Evolutionary conservation across 192 early-diverging fungal species (phyloP), one percentile per base, ranked within the genome.

Genomic region (Coemansia sp.): DNA sequence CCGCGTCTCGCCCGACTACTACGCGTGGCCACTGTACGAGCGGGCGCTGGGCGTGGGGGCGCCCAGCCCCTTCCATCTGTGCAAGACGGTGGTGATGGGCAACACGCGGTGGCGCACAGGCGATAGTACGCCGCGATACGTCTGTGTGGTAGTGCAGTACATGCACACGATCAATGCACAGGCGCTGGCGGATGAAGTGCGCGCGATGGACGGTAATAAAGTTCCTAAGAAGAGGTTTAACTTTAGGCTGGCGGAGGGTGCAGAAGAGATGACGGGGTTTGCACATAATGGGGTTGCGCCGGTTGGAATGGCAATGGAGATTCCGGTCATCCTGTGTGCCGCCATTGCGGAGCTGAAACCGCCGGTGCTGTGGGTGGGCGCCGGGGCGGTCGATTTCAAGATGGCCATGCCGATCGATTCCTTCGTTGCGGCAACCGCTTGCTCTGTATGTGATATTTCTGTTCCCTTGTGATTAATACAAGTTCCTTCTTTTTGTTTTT

Each of bases 51-150:
- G 85, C 29, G 70, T 92, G 56, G 36, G 50, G 1, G 91, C 87
- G 6, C 93, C 93, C 5, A 88, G 88, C 11, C 74, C 81, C 6
- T 81, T 76, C 25, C 93, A 97, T 54, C 79, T 97, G 47, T 97
- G 95, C 84, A 97, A 97, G 64, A 86, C 88, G 5, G 76, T 97
- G 0, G 73, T 96, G 7, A 83, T 97, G 57, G 92, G 95, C 69
- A 97, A 97, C 82, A 97, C 92, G 27, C 85, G 88, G 10, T 90
- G 73, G 59, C 71, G 77, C 1, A 82, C 61, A 65, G 63, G 27
- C 37, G 29, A 17, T 11, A 11, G 8, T 81, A 23, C 30, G 22
- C 22, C 20, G 0, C 74, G 82, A 53, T 87, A 87, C 57, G 86
- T 90, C 55, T 84, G 82, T 54, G 87, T 94, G 0, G 68, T 91